Conservation (phyloP, 192 early-diverging fungal species). For the Gonapodya prolifera region DNA sequence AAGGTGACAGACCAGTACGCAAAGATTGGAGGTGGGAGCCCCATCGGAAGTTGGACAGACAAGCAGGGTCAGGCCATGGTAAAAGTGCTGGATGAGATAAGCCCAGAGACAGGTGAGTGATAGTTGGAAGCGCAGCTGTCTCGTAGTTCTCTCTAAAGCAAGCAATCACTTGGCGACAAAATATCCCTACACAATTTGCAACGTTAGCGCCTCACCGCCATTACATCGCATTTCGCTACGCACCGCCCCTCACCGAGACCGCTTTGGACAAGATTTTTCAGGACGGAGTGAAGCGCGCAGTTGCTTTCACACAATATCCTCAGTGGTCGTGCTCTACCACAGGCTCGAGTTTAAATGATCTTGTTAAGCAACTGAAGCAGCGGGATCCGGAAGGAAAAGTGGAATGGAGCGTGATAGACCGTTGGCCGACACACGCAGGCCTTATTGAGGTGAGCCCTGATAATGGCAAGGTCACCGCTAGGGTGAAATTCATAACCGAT, state of each 20-base stretch:
- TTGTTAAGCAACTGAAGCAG: constrained; percentile 47
- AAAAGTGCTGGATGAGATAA: constrained; percentile 54
- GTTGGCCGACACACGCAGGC: constrained; percentile 80
- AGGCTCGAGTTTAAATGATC: constrained; percentile 82
- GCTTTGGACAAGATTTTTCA: constrained; percentile 64
- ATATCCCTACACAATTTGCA: too few relatives aligned
- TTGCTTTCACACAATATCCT: constrained; percentile 90
- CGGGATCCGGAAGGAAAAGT: constrained; percentile 52
- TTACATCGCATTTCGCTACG: constrained; percentile 91
- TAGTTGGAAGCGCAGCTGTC: too few relatives aligned
- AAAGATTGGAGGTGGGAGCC: constrained; percentile 88
- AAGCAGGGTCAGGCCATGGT: constrained; percentile 71
- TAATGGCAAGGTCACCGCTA: not conserved
- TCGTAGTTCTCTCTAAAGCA: too few relatives aligned
- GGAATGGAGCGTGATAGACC: constrained; percentile 90
- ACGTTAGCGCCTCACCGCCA: constrained; percentile 69
- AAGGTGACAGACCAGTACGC: constrained; percentile 82
- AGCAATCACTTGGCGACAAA: too few relatives aligned
- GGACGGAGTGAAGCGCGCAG: constrained; percentile 69
- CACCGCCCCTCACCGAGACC: constrained; percentile 57
- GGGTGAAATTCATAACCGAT: not conserved
- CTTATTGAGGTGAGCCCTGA: constrained; percentile 47
- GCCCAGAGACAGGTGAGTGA: constrained; percentile 60
- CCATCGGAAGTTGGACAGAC: constrained; percentile 82
- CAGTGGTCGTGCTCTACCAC: constrained; percentile 96